phyloP scores from a whole-genome alignment of 225 moss, liverwort and hornwort genomes.

The Climacium dendroides region DNA sequence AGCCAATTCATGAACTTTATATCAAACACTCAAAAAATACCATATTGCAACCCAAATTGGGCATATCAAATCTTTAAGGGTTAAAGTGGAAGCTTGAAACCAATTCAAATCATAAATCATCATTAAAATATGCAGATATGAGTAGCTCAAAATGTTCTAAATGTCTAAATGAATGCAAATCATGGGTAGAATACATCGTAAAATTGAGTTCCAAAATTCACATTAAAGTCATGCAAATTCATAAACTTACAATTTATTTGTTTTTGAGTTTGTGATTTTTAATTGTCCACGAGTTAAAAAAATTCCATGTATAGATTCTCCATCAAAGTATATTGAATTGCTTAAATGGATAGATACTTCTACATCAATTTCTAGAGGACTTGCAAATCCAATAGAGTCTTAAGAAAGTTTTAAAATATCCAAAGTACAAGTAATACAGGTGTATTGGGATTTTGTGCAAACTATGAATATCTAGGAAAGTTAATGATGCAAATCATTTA shows the following conservation, averaged over 20 bases:
- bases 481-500: neutral
- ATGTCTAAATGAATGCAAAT: neutral
- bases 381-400: fast-evolving
- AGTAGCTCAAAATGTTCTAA: neutral
- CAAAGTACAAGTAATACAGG: neutral
- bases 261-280: neutral
- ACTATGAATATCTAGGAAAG: fast-evolving
- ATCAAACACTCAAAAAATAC: neutral
- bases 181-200: fast-evolving
- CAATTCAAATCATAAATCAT: neutral
- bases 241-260: too few species aligned
- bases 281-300: neutral
- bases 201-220: neutral
- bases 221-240: neutral
- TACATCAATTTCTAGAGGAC: neutral
- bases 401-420: fast-evolving
- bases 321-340: neutral
- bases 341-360: neutral
- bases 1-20: fast-evolving
- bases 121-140: too few species aligned
- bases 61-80: neutral
- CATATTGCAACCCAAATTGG: neutral
- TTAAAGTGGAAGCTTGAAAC: fast-evolving
- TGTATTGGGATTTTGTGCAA: fast-evolving
- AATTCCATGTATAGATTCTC: fast-evolving